phyloP scores from a whole-genome alignment of 2,329 filamentous ascomycete species.

The Chaetomiaceae sp. region DNA sequence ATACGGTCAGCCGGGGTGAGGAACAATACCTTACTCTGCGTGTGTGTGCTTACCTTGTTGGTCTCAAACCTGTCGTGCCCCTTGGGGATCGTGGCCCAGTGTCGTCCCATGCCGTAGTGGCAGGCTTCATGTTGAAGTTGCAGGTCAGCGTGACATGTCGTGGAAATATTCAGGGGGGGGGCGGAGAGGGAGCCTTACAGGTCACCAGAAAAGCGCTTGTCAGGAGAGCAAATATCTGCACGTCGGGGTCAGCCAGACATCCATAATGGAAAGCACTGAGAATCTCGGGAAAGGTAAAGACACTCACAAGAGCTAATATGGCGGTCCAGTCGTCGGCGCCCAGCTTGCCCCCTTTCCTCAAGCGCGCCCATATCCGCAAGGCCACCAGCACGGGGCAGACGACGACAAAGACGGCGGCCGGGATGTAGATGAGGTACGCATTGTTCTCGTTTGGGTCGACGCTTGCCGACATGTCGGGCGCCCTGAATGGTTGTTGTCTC shows the following conservation, averaged over 20 bases:
- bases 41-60: not conserved
- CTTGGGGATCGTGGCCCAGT: not conserved
- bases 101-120: conserved; percentile 3
- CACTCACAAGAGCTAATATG: not conserved
- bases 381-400: conserved; percentile 1
- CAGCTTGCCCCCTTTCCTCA: not conserved
- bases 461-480: not conserved
- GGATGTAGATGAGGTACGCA: not conserved
- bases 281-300: not conserved
- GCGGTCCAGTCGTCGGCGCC: conserved; percentile 3
- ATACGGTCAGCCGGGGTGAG: not conserved
- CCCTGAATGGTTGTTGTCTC: not conserved
- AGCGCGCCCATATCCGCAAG: conserved; percentile 1
- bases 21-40: not conserved
- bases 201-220: not conserved
- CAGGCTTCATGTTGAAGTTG: not conserved
- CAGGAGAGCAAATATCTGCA: not conserved
- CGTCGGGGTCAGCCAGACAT: not conserved
- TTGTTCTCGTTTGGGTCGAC: conserved; percentile 2
- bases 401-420: not conserved
- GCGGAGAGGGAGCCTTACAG: not conserved
- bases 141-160: not conserved
- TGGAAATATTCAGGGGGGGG: not conserved
- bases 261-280: too few species aligned
- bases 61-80: not conserved